Evolutionary conservation across 495 filamentous ascomycete species (phyloP).

Genomic region (Rhypophila decipiens): DNA sequence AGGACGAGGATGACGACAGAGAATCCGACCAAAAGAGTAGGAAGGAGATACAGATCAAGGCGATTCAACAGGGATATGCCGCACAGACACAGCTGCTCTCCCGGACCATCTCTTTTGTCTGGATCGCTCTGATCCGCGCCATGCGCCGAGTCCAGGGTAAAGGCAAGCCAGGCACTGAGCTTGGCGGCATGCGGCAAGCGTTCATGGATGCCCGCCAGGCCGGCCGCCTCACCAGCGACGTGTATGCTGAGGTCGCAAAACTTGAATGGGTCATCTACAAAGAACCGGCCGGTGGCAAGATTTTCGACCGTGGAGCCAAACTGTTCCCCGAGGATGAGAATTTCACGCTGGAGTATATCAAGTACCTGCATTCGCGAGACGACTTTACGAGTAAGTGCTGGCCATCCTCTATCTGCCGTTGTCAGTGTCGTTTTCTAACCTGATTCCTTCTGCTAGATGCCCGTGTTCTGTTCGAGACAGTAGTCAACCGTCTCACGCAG

Average conservation of each 20-base stretch:
- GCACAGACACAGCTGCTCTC: constrained; percentile 67
- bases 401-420: background rate
- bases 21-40: constrained; percentile 49
- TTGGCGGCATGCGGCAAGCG: constrained; percentile 73
- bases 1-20: constrained; percentile 58
- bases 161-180: constrained; percentile 53
- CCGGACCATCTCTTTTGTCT: constrained; percentile 77
- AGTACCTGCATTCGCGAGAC: constrained; percentile 83
- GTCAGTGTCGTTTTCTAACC: constrained; percentile 1
- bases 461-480: constrained; percentile 87
- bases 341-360: constrained; percentile 90
- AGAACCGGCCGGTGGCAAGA: constrained; percentile 81
- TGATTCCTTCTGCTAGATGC: constrained; percentile 64
- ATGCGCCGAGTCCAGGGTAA: constrained; percentile 95
- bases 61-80: constrained; percentile 61
- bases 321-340: constrained; percentile 87
- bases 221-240: constrained; percentile 83
- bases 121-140: constrained; percentile 89
- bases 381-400: constrained; percentile 82
- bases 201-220: constrained; percentile 81
- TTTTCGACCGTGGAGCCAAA: constrained; percentile 89
- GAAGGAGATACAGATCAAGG: constrained; percentile 59
- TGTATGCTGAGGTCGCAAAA: constrained; percentile 85
- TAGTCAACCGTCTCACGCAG: constrained; percentile 67
- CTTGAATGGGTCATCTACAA: constrained; percentile 96